Percentiles rank a stretch among this genome's conserved stretches.
Evolutionary conservation across 352 stramenopile species (phyloP).

Genomic region (Phytophthora idaei): DNA sequence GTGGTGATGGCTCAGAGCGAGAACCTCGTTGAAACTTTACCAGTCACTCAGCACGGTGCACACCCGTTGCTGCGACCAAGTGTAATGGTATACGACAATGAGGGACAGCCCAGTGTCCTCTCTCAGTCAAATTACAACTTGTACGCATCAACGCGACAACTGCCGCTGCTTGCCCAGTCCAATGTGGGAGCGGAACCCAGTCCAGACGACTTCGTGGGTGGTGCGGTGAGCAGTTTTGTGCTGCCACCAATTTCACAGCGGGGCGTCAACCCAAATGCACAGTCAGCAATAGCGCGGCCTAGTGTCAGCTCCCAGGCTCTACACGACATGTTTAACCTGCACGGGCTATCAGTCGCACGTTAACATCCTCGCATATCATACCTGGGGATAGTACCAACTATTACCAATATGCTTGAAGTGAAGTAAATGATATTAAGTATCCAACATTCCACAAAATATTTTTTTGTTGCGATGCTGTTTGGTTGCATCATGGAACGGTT

Average conservation of each 20-base stretch:
- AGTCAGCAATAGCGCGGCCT: slow-evolving; percentile 12
- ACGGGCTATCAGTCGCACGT: slow-evolving; percentile 7
- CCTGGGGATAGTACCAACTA: too few relatives aligned
- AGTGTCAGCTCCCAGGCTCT: slow-evolving; percentile 29
- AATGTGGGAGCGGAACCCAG: slow-evolving; percentile 11
- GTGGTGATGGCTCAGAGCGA: slow-evolving; percentile 40
- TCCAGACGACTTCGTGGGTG: slow-evolving; percentile 15
- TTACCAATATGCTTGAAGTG: neutral
- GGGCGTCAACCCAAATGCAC: neutral
- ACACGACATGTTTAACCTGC: slow-evolving; percentile 35
- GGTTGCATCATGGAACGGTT: too few relatives aligned
- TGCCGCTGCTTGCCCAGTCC: slow-evolving; percentile 19
- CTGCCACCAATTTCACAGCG: slow-evolving; percentile 19
- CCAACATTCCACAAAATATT: too few relatives aligned
- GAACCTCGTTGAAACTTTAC: slow-evolving; percentile 12
- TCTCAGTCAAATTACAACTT: slow-evolving; percentile 28
- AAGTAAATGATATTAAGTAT: neutral
- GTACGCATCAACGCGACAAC: slow-evolving; percentile 24
- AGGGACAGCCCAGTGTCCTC: slow-evolving; percentile 18
- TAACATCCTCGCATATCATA: too few relatives aligned
- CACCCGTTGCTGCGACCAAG: slow-evolving; percentile 30
- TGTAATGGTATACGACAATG: slow-evolving; percentile 18
- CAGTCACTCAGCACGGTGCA: slow-evolving; percentile 5
- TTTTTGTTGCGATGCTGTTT: too few relatives aligned
- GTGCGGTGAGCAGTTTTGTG: slow-evolving; percentile 13